Percentiles rank a stretch among this genome's conserved stretches.
These are phyloP conservation scores for Neopestalotiopsis sp. DNA, from an alignment of 2,329 filamentous ascomycete species.

Conservation along the genomic window DNA sequence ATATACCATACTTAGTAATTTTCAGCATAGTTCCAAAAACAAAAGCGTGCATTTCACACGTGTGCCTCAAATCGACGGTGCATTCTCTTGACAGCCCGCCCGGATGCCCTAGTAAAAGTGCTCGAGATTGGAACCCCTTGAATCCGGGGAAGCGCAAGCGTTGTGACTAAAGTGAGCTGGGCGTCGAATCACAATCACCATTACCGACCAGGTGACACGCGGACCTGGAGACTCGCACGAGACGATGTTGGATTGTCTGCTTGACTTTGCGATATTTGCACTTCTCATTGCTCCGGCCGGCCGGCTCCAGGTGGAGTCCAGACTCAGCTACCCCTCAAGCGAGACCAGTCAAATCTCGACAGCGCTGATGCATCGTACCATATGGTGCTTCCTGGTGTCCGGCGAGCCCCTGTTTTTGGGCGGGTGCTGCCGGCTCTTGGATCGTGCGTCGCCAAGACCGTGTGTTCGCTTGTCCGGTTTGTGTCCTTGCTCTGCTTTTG, in stretches of 20 bases:
- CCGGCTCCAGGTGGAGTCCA: slow-evolving; percentile 7
- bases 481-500: too few relatives aligned
- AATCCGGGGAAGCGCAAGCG: slow-evolving; percentile 9
- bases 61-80: neutral
- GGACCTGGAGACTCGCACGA: neutral
- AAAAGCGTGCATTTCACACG: neutral
- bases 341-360: neutral
- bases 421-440: slow-evolving; percentile 8
- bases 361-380: neutral
- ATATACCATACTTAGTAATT: neutral
- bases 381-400: slow-evolving; percentile 12
- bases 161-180: neutral
- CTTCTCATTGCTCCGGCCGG: neutral
- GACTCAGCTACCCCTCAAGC: slow-evolving; percentile 14
- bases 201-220: neutral
- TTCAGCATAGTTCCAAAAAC: neutral
- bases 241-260: neutral
- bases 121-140: neutral
- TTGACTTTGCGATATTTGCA: neutral
- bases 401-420: neutral
- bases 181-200: neutral
- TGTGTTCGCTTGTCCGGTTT: neutral
- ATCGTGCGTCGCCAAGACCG: neutral
- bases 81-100: neutral
- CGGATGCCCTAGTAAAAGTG: too few relatives aligned